phyloP scores from a whole-genome alignment of 176 grass and related monocot genomes.

The Musa troglodytarum region DNA sequence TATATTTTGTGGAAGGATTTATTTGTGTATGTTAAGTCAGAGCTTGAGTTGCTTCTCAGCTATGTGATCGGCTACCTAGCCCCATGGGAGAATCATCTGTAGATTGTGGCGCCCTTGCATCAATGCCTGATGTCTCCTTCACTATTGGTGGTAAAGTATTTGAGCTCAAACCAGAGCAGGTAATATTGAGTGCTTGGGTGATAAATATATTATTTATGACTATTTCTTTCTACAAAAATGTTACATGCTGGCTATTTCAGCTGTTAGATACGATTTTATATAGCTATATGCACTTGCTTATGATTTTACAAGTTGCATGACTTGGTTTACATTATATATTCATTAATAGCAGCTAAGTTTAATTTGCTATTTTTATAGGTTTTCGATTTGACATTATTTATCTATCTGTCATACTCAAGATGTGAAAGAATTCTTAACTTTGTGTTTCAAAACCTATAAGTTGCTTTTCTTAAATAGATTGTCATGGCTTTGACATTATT shows the following conservation, averaged over 20 bases:
- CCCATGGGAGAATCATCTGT: constrained; percentile 80
- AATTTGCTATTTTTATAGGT: too few relatives aligned
- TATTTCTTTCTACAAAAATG: not conserved
- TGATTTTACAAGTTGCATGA: too few relatives aligned
- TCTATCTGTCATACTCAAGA: too few relatives aligned
- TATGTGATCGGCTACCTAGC: constrained; percentile 66
- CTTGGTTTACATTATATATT: too few relatives aligned
- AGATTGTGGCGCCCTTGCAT: constrained; percentile 44
- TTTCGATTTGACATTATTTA: too few relatives aligned
- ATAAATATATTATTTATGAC: not conserved
- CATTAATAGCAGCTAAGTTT: too few relatives aligned
- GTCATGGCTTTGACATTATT: too few relatives aligned
- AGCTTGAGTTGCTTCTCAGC: constrained; percentile 33
- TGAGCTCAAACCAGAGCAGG: constrained; percentile 64
- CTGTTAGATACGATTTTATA: too few relatives aligned
- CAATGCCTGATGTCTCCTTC: constrained; percentile 67
- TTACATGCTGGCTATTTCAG: not conserved
- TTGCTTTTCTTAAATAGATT: too few relatives aligned
- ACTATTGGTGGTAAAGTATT: constrained; percentile 70
- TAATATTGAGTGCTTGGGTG: constrained; percentile 6
- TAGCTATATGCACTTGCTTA: too few relatives aligned
- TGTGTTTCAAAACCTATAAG: too few relatives aligned
- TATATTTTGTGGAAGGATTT: not conserved
- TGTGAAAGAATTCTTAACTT: too few relatives aligned
- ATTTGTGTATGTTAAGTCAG: not conserved